These are phyloP conservation scores for Cryptomeria japonica DNA, from an alignment of 75 land plant genomes.

Conservation along the genomic window DNA sequence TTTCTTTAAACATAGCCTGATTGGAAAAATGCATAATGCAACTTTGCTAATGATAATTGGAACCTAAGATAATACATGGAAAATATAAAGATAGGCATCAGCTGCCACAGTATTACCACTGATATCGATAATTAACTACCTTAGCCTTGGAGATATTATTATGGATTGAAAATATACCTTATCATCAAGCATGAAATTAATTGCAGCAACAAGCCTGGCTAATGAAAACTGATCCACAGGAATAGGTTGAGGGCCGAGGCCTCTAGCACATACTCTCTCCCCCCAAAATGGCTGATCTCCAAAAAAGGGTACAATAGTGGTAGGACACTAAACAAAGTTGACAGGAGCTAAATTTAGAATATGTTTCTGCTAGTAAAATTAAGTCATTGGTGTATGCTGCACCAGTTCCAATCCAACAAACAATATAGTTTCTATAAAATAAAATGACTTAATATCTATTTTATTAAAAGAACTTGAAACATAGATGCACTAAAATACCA, in stretches of 20 bases:
- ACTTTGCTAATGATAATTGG: neutral
- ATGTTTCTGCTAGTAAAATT: neutral
- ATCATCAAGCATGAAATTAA: slow-evolving; percentile 78
- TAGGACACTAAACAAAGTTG: slow-evolving; percentile 73
- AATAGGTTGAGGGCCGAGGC: slow-evolving; percentile 92
- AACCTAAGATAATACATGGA: neutral
- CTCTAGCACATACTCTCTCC: slow-evolving; percentile 90
- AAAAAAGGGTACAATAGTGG: slow-evolving; percentile 95
- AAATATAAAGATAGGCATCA: neutral
- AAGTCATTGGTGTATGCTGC: neutral
- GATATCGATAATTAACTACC: neutral
- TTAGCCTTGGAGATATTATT: neutral
- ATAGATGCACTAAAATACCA: neutral
- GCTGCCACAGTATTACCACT: neutral
- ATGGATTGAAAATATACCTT: slow-evolving; percentile 42
- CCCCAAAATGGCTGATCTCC: slow-evolving; percentile 99
- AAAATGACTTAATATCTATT: neutral
- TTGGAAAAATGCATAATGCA: neutral
- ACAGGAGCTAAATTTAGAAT: neutral
- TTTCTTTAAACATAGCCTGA: neutral
- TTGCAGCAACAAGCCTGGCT: slow-evolving; percentile 73
- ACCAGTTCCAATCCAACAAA: neutral
- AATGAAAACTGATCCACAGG: slow-evolving; percentile 88
- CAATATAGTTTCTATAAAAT: neutral
- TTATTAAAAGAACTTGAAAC: neutral